Evolutionary conservation across 2,329 filamentous ascomycete genomes (phyloP), one percentile per base, ranked within the genome.

Genomic region (Neoascochyta sp.): DNA sequence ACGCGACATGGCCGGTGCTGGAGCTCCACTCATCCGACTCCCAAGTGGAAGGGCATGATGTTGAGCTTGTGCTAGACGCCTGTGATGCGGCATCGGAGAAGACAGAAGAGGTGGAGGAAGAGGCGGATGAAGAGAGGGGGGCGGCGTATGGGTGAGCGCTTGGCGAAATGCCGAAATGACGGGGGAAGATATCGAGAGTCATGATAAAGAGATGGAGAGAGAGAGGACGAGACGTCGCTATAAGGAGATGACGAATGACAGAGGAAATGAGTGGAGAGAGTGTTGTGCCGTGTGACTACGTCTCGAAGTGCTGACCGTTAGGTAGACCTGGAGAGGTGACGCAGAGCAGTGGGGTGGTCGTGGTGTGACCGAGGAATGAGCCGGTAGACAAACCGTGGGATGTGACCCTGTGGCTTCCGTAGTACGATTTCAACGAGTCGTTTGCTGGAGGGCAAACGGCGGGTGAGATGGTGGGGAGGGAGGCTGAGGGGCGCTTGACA

Each of bases 41-140:
- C 57, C 68, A 73, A 34, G 64, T 77, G 36, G 76, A 75, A 55
- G 74, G 72, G 38, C 76, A 72, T 32, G 81, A 81, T 43, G 75
- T 63, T 32, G 78, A 80, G 39, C 57, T 66, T 22, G 80, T 80
- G 39, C 81, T 80, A 50, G 83, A 78, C 31, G 83, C 86, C 65
- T 86, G 81, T 33, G 79, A 81, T 28, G 71, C 56, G 22, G 64
- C 62, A 54, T 77, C 75, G 45, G 86, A 92, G 73, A 86, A 92
- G 50, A 87, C 73, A 18, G 86, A 92, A 33, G 80, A 77, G 35
- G 81, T 76, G 12, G 84, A 88, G 33, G 83, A 83, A 16, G 85
- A 87, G 36, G 83, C 78, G 48, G 83, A 85, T 34, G 82, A 82
- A 55, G 81, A 78, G 70, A 87, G 68, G 22, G 82, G 81, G 37